Base-by-base conservation (phyloP, 345 rosid genomes). In the Combretum micranthum region DNA sequence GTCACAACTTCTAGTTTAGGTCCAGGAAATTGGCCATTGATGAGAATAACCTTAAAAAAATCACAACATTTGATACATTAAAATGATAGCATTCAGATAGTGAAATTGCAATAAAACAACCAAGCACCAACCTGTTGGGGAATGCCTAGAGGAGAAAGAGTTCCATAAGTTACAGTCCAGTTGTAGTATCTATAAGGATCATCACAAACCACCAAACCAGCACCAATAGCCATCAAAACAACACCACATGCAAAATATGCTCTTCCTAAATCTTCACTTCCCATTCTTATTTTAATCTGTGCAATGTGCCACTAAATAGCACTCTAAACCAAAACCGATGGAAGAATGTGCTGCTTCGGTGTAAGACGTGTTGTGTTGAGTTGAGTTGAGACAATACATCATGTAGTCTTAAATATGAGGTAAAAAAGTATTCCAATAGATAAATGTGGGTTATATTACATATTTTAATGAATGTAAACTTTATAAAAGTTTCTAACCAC, bases 11-110 rank as follows among this genome's bases (percentile, higher is more conserved):
- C 96, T 65, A 90, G 87, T 54, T 59, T 80, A 12, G 97, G 97
- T 60, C 97, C 96, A 60, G 97, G 97, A 63, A 90, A 85, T 69
- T 90, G 96, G 48, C 86, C 90, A 77, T 90, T 90, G 78, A 90
- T 85, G 48, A 87, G 96, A n/a, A 90, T 90, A 53, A 81, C 97
- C 97, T 90, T 48, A 59, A 42, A 55, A 50, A 52, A 14, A 13
- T 23, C 53, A 59, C 60, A 10, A 43, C 26, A 15, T 32, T 8
- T 32, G 14, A 25, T 39, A 52, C 58, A 44, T 10, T 55, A 44
- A 51, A 16, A 32, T 37, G 60, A 52, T 20, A 55, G 20, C 37
- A 43, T 10, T 22, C 10, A 46, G 55, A 25, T 22, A 14, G 50
- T 43, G 56, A 62, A 20, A 17, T 43, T 1, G 9, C 39, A 32